Evolutionary conservation across 2,329 filamentous ascomycete genomes (phyloP), one percentile per base, ranked within the genome.

Genomic region (Ciborinia camelliae): DNA sequence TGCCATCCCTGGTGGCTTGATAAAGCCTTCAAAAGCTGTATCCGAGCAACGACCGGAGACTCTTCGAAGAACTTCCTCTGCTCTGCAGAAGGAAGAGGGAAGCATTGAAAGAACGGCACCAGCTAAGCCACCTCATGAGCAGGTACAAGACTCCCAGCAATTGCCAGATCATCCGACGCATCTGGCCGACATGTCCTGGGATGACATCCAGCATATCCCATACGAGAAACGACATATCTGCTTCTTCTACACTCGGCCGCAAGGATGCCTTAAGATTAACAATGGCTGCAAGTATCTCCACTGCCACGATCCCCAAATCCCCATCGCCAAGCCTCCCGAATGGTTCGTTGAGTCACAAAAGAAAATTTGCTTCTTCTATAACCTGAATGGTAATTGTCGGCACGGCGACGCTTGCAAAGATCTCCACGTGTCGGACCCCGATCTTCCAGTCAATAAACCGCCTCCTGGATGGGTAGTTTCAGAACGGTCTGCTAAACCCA

Each of bases 1-100:
- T 9, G 71, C 68, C 32, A 69, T 73, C 4, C 62, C 54, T 45
- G 70, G 65, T 18, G 69, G 68, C 0, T 74, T 75, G 1, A 70
- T 70, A 30, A 64, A 72, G 32, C 70, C 72, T 18, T 65, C 69
- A 15, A 65, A 68, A 26, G 64, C 63, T 20, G 50, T 51, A 23
- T 53, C 65, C 5, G 23, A 70, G 5, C 53, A 67, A 26, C 65
- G 63, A 30, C 68, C 69, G 18, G 57, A 58, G 32, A 50, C 37
- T 39, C 9, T 72, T 28, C 61, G 67, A 5, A 71, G 68, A 35
- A 23, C 43, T 30, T 58, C 65, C 0, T 37, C 54, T 32, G 28
- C 14, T 43, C 30, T 32, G 10, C 52, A 35, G 15, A 41, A 47
- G 5, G 41, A 51, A 35, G 43, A 54, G 35, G 55, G 37, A 7